Percentiles rank a stretch among this genome's conserved stretches.
phyloP scores from a whole-genome alignment of 2,329 filamentous ascomycete species.

The Malbranchea zuffiana region DNA sequence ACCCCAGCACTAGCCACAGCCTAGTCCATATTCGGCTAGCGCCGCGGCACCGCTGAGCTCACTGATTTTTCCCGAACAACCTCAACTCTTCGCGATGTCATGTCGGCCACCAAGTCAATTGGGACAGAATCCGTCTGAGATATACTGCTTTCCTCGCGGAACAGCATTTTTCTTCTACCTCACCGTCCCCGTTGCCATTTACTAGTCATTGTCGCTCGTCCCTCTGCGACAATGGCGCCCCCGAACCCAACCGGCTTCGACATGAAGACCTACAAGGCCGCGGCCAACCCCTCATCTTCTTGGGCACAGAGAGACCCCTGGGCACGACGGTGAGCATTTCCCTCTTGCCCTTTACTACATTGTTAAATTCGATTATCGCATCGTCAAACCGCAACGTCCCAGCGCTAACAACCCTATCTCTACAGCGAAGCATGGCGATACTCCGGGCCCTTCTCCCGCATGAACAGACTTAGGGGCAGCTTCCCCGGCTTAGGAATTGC shows the following conservation, averaged over 20 bases:
- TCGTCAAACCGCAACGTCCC: too few relatives aligned
- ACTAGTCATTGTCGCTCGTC: not conserved
- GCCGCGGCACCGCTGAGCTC: too few relatives aligned
- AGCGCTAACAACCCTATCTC: conserved; percentile 15
- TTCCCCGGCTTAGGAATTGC: conserved; percentile 91
- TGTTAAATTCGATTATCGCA: conserved; percentile 10
- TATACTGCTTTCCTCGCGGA: not conserved
- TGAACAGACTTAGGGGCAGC: conserved; percentile 74
- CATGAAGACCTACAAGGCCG: conserved; percentile 63
- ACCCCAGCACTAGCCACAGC: too few relatives aligned
- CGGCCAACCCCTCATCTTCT: conserved; percentile 49
- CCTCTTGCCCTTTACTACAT: not conserved
- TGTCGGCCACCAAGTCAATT: conserved; percentile 1
- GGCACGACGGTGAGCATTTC: conserved; percentile 45
- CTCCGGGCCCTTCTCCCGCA: conserved; percentile 73
- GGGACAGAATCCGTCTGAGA: not conserved
- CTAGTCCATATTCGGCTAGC: too few relatives aligned
- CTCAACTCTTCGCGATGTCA: too few relatives aligned
- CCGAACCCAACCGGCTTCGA: conserved; percentile 86
- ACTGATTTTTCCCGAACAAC: too few relatives aligned
- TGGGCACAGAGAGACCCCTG: conserved; percentile 48
- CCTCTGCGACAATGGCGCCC: conserved; percentile 37
- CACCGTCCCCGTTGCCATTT: not conserved
- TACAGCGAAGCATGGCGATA: conserved; percentile 90
- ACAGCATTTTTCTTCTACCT: not conserved